Percentiles rank a stretch among this genome's conserved stretches.
These are phyloP conservation scores for Astrocystis sublimbata DNA, from an alignment of 495 filamentous ascomycete genomes.

Conservation along the genomic window DNA sequence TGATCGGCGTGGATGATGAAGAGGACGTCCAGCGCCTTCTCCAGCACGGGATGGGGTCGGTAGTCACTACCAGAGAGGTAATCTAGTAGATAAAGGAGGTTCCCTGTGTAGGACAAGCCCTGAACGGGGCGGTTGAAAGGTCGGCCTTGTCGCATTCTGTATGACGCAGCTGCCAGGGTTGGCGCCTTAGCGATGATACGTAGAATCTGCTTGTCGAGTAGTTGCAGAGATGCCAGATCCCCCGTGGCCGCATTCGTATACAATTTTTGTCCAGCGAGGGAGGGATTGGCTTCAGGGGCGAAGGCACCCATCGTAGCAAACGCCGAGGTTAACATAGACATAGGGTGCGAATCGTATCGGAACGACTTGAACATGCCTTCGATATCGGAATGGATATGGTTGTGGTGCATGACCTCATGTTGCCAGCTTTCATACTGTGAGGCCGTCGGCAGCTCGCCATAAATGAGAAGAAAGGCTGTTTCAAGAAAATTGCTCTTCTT, in stretches of 20 bases:
- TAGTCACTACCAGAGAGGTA: slow-evolving; percentile 37
- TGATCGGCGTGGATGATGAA: slow-evolving; percentile 52
- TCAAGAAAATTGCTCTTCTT: slow-evolving; percentile 43
- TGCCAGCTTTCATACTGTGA: slow-evolving; percentile 37
- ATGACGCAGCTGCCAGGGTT: slow-evolving; percentile 39
- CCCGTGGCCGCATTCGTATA: slow-evolving; percentile 36
- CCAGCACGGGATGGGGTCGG: slow-evolving; percentile 35
- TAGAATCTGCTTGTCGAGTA: slow-evolving; percentile 45
- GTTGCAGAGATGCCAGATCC: slow-evolving; percentile 18
- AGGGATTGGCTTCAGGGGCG: slow-evolving; percentile 39
- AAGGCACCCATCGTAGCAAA: slow-evolving; percentile 45
- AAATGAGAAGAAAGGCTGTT: slow-evolving; percentile 46
- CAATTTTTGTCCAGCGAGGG: slow-evolving; percentile 37
- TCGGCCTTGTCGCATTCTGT: slow-evolving; percentile 40
- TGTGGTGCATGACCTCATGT: slow-evolving; percentile 44
- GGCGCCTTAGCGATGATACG: slow-evolving; percentile 40
- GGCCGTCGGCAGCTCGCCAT: slow-evolving; percentile 40
- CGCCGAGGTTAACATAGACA: slow-evolving; percentile 45
- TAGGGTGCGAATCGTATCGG: slow-evolving; percentile 44
- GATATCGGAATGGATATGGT: slow-evolving; percentile 37
- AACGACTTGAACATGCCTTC: slow-evolving; percentile 35
- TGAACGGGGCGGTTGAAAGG: slow-evolving; percentile 40
- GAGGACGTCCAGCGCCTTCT: slow-evolving; percentile 40
- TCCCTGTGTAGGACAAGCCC: slow-evolving; percentile 43
- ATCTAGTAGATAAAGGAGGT: slow-evolving; percentile 50